Conservation (phyloP, 495 filamentous ascomycete genomes). For the Talaromyces liani region DNA sequence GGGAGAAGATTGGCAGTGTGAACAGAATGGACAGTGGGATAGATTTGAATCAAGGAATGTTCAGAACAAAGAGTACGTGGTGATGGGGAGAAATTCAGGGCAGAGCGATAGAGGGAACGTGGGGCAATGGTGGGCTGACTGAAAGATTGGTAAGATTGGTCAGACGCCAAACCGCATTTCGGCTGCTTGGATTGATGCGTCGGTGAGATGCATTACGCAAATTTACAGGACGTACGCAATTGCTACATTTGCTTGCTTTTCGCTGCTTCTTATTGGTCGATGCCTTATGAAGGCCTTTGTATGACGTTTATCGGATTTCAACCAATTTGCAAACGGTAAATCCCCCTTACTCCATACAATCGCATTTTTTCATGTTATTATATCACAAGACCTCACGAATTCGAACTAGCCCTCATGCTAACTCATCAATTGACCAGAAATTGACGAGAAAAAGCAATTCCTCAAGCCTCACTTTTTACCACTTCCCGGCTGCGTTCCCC, state of each 20-base stretch:
- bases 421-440: neutral
- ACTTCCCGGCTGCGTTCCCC: neutral
- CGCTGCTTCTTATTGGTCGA: neutral
- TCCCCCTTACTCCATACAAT: neutral
- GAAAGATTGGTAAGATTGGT: neutral
- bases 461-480: neutral
- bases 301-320: neutral
- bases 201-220: neutral
- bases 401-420: neutral
- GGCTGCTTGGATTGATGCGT: neutral
- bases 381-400: neutral
- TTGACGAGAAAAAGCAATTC: neutral
- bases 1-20: neutral
- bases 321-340: neutral
- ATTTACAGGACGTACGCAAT: neutral
- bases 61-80: neutral
- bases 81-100: neutral
- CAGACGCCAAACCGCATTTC: neutral
- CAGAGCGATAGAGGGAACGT: neutral
- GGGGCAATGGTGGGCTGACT: neutral
- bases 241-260: neutral
- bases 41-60: slow-evolving; percentile 4
- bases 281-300: neutral
- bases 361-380: neutral
- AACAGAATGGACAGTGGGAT: neutral